A percentile compares a stretch with the other conserved stretches of the same genome.
phyloP scores from a whole-genome alignment of 2,329 filamentous ascomycete species.

The Aspergillus neoniger region DNA sequence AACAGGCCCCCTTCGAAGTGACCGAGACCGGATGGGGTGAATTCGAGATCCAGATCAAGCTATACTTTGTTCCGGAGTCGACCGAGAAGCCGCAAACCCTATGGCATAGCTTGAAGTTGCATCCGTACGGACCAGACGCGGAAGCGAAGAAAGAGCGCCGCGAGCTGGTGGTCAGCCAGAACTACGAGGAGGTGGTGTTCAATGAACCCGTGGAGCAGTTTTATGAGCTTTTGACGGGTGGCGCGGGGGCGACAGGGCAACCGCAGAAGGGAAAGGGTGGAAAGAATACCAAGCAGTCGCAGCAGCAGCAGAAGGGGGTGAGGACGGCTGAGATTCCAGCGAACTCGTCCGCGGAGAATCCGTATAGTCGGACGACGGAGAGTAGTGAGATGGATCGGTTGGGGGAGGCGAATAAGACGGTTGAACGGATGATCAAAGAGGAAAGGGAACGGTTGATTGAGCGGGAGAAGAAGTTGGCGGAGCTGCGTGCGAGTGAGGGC shows the following conservation, averaged over 20 bases:
- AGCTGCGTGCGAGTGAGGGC: slow-evolving; percentile 49
- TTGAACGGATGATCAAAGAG: slow-evolving; percentile 62
- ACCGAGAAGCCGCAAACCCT: slow-evolving; percentile 94
- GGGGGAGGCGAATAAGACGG: slow-evolving; percentile 60
- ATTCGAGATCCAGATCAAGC: slow-evolving; percentile 92
- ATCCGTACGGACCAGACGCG: slow-evolving; percentile 79
- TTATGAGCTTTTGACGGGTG: slow-evolving; percentile 80
- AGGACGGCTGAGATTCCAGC: slow-evolving; percentile 75
- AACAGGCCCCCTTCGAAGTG: slow-evolving; percentile 79
- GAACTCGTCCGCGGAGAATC: slow-evolving; percentile 65
- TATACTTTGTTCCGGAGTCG: slow-evolving; percentile 86
- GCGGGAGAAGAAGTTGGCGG: slow-evolving; percentile 63
- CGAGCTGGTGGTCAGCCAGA: slow-evolving; percentile 72
- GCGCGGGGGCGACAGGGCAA: slow-evolving; percentile 48
- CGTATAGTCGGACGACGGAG: slow-evolving; percentile 74
- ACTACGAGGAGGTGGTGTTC: slow-evolving; percentile 93
- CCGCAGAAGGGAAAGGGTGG: slow-evolving; percentile 62
- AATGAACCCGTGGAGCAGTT: slow-evolving; percentile 95
- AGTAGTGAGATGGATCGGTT: slow-evolving; percentile 66
- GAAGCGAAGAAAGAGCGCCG: slow-evolving; percentile 69
- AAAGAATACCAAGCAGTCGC: slow-evolving; percentile 53
- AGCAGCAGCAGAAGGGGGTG: slow-evolving; percentile 53
- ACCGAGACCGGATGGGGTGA: slow-evolving; percentile 96
- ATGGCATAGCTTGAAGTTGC: slow-evolving; percentile 87
- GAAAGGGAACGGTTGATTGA: slow-evolving; percentile 64